These are phyloP conservation scores for Auriscalpium orientale DNA, from an alignment of 768 basidiomycete genomes.

Conservation along the genomic window DNA sequence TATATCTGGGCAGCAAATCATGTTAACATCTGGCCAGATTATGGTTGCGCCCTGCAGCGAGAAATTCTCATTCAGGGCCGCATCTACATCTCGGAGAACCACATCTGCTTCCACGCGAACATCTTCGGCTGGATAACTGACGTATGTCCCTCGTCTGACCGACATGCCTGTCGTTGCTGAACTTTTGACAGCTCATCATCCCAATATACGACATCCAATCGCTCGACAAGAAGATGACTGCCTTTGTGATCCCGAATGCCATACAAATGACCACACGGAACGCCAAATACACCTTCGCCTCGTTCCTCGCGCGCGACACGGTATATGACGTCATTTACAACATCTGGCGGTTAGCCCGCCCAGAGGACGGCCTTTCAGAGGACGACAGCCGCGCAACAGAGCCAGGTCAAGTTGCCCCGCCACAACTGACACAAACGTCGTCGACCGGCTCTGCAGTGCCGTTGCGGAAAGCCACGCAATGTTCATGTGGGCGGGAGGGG, in stretches of 20 bases:
- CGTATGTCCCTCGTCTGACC: constrained; percentile 40
- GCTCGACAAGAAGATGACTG: constrained; percentile 96
- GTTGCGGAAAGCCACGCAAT: constrained; percentile 54
- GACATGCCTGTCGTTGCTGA: neutral
- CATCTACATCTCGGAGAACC: constrained; percentile 96
- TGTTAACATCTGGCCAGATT: constrained; percentile 50
- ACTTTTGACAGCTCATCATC: constrained; percentile 59
- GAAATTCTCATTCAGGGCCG: constrained; percentile 96
- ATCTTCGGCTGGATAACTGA: constrained; percentile 99
- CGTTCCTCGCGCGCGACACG: constrained; percentile 93
- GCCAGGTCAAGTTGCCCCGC: neutral
- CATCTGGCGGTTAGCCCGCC: constrained; percentile 88
- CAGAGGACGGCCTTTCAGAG: constrained; percentile 34
- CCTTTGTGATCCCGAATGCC: constrained; percentile 95
- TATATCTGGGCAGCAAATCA: constrained; percentile 1
- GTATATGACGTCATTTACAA: constrained; percentile 94
- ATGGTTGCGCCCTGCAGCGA: constrained; percentile 93
- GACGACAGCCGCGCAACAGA: constrained; percentile 1
- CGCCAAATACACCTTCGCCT: constrained; percentile 89
- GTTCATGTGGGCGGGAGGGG: constrained; percentile 64
- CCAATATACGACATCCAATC: constrained; percentile 81
- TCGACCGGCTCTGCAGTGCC: constrained; percentile 9
- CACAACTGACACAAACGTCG: constrained; percentile 2
- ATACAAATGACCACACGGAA: constrained; percentile 82
- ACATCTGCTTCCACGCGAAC: constrained; percentile 98